A percentile compares a stretch with the other conserved stretches of the same genome.
Conservation (phyloP, 2,329 filamentous ascomycete species). For the Diaporthe caulivora region DNA sequence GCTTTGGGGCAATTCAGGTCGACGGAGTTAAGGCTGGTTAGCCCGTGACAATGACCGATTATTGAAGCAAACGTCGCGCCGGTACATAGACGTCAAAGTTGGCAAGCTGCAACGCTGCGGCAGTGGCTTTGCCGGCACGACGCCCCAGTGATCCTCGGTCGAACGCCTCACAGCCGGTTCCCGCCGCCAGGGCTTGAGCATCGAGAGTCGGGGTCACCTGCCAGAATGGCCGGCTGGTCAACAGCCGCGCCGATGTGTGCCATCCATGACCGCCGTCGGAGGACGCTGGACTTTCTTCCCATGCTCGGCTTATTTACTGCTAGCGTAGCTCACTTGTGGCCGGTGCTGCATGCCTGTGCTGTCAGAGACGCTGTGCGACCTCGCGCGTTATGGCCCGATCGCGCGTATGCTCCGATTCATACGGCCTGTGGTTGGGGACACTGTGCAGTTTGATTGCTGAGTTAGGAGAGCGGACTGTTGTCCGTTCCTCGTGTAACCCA, state of each 20-base stretch:
- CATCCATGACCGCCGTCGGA: not conserved
- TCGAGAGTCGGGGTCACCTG: slow-evolving; percentile 5
- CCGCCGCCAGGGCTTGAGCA: slow-evolving; percentile 24
- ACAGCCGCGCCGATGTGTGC: not conserved
- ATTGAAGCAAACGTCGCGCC: not conserved
- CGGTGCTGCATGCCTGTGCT: slow-evolving; percentile 19
- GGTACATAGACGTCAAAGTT: slow-evolving; percentile 29
- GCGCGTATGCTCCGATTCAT: slow-evolving; percentile 16
- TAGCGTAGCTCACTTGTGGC: not conserved
- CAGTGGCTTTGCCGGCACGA: slow-evolving; percentile 35
- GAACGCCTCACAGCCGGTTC: slow-evolving; percentile 31
- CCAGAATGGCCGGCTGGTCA: not conserved
- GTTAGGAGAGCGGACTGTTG: slow-evolving; percentile 7
- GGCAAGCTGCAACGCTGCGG: slow-evolving; percentile 33
- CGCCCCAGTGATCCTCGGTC: slow-evolving; percentile 27
- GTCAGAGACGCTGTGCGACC: slow-evolving; percentile 26
- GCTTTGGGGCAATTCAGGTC: not conserved
- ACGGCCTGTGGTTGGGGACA: not conserved
- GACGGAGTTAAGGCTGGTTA: not conserved
- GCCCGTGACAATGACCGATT: not conserved
- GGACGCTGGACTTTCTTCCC: not conserved
- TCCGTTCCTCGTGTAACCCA: slow-evolving; percentile 7
- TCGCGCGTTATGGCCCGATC: slow-evolving; percentile 23
- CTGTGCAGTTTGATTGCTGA: not conserved
- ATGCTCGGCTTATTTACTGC: not conserved